phyloP scores from a whole-genome alignment of 768 basidiomycete species.

The Amanita brunnescens region DNA sequence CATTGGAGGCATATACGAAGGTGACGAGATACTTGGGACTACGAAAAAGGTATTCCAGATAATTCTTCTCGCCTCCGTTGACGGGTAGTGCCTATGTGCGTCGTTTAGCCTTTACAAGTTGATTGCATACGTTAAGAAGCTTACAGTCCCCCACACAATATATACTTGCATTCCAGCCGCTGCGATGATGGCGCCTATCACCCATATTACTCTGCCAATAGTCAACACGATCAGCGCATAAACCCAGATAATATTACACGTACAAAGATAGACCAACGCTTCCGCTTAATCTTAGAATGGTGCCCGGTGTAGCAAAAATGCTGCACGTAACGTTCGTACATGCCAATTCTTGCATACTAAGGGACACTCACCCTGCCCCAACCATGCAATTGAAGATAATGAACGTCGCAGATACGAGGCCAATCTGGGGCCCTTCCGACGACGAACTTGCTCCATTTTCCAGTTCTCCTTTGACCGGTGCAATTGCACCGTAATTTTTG shows the following conservation, averaged over 20 bases:
- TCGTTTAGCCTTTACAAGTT: neutral
- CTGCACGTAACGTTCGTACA: neutral
- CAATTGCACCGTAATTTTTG: neutral
- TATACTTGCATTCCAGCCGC: no score
- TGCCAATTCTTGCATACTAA: neutral
- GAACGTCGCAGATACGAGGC: slow-evolving; percentile 24
- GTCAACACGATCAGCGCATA: no score
- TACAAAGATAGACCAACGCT: no score
- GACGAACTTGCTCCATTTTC: no score
- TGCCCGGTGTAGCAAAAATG: neutral
- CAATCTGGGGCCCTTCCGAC: slow-evolving; percentile 16
- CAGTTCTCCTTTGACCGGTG: neutral
- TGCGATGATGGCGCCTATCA: no score
- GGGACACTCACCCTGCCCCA: slow-evolving; percentile 25
- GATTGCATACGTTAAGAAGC: no score
- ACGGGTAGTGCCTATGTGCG: slow-evolving; percentile 41
- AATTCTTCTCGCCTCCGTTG: slow-evolving; percentile 64
- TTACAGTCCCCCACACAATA: no score
- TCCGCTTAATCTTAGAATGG: neutral
- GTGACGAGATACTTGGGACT: no score
- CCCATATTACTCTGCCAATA: no score
- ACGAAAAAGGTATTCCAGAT: slow-evolving; percentile 57
- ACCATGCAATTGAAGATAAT: slow-evolving; percentile 31
- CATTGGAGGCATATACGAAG: slow-evolving; percentile 46
- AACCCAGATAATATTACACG: no score